These are phyloP conservation scores for Verticillium longisporum DNA, from an alignment of 2,329 filamentous ascomycete species.

Conservation along the genomic window DNA sequence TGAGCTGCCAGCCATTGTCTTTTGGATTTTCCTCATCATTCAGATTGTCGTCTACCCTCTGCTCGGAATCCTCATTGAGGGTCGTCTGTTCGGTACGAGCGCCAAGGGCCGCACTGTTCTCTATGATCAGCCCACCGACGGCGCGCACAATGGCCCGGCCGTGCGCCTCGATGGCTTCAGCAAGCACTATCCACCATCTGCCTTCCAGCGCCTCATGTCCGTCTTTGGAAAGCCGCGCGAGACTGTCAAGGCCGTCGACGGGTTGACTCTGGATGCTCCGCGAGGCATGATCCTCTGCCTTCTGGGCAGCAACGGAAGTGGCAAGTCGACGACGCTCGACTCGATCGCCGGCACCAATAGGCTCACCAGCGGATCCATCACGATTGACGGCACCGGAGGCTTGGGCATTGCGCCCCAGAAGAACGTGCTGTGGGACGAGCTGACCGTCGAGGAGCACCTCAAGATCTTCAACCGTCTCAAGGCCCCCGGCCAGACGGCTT, in stretches of 20 bases:
- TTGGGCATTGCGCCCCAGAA: slow-evolving; percentile 66
- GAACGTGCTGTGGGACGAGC: slow-evolving; percentile 68
- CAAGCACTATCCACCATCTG: slow-evolving; percentile 68
- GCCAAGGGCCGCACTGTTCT: background rate
- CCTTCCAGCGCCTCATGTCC: slow-evolving; percentile 47
- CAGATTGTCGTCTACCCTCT: slow-evolving; percentile 75
- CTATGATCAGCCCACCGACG: slow-evolving; percentile 1
- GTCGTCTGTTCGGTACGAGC: slow-evolving; percentile 16
- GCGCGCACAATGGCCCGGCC: slow-evolving; percentile 38
- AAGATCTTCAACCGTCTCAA: slow-evolving; percentile 65
- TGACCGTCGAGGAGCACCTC: slow-evolving; percentile 67
- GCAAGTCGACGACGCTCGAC: slow-evolving; percentile 63
- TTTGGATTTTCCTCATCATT: slow-evolving; percentile 71
- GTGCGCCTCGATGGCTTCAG: slow-evolving; percentile 68
- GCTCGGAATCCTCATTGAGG: slow-evolving; percentile 68
- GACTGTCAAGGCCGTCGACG: slow-evolving; percentile 71
- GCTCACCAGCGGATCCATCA: slow-evolving; percentile 53
- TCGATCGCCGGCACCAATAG: slow-evolving; percentile 21
- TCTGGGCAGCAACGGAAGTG: slow-evolving; percentile 61
- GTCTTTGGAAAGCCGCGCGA: slow-evolving; percentile 43
- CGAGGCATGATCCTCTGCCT: slow-evolving; percentile 81
- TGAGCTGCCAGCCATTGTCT: slow-evolving; percentile 62
- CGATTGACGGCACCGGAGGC: slow-evolving; percentile 69
- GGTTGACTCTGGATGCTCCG: slow-evolving; percentile 62
- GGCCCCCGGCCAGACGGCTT: slow-evolving; percentile 36